Percentiles rank a stretch among this genome's conserved stretches.
These are phyloP conservation scores for Diversispora epigaea DNA, from an alignment of 192 early-diverging fungal genomes.

Conservation along the genomic window DNA sequence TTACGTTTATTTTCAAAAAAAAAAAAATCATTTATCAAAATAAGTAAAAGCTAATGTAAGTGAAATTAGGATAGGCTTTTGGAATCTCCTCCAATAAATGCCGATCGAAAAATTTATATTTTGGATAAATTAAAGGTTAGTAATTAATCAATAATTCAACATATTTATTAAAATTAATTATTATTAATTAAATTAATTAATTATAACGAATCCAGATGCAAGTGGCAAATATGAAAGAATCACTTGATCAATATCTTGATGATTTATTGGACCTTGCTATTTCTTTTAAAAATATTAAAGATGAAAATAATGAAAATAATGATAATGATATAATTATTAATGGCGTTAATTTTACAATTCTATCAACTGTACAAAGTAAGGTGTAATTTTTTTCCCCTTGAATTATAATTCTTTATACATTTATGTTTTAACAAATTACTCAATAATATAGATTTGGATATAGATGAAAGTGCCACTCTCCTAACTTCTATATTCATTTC, in stretches of 20 bases:
- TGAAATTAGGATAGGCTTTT: slow-evolving; percentile 23
- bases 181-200: not conserved
- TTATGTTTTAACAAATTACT: not conserved
- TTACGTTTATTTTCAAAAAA: not conserved
- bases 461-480: not conserved
- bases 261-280: slow-evolving; percentile 25
- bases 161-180: not conserved
- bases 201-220: too few relatives aligned
- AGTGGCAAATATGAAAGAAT: slow-evolving; percentile 28
- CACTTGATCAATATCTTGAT: slow-evolving; percentile 24
- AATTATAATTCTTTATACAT: not conserved
- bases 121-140: slow-evolving; percentile 32
- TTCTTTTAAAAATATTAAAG: slow-evolving; percentile 23
- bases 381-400: not conserved
- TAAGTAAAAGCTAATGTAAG: not conserved
- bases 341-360: slow-evolving; percentile 8
- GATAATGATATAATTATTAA: not conserved
- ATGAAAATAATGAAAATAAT: not conserved
- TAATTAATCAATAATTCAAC: not conserved
- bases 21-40: not conserved
- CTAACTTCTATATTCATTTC: slow-evolving; percentile 29
- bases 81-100: slow-evolving; percentile 15
- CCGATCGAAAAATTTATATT: slow-evolving; percentile 24
- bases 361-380: slow-evolving; percentile 6
- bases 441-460: not conserved